Conservation (phyloP, 2,329 filamentous ascomycete genomes). For the Lomentospora prolificans region DNA sequence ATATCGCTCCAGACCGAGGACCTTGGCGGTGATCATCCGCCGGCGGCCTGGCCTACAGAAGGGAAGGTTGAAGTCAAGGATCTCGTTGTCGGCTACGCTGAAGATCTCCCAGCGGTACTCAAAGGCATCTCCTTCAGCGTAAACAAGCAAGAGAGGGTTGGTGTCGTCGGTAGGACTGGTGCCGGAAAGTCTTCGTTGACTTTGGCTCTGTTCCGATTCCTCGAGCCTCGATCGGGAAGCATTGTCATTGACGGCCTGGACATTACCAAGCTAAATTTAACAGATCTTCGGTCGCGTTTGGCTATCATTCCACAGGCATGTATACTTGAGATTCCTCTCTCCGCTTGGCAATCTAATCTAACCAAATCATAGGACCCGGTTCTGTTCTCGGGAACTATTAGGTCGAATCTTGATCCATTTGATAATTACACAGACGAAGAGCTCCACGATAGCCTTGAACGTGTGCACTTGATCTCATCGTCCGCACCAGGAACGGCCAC, state of each 20-base stretch:
- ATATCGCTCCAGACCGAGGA: slow-evolving; percentile 58
- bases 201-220: slow-evolving; percentile 68
- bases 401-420: slow-evolving; percentile 70
- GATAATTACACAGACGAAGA: slow-evolving; percentile 58
- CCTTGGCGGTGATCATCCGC: slow-evolving; percentile 48
- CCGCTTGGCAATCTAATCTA: neutral
- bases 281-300: slow-evolving; percentile 61
- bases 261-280: slow-evolving; percentile 60
- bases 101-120: slow-evolving; percentile 60
- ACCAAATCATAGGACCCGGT: slow-evolving; percentile 52
- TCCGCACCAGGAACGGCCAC: slow-evolving; percentile 23
- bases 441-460: slow-evolving; percentile 57
- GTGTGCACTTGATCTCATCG: slow-evolving; percentile 53
- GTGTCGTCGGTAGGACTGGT: slow-evolving; percentile 70
- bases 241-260: slow-evolving; percentile 66
- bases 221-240: slow-evolving; percentile 56
- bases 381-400: slow-evolving; percentile 68
- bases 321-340: too few relatives aligned
- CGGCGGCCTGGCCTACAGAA: slow-evolving; percentile 66
- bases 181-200: slow-evolving; percentile 71
- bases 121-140: slow-evolving; percentile 60
- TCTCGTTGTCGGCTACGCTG: slow-evolving; percentile 62
- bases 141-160: slow-evolving; percentile 57
- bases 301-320: slow-evolving; percentile 64
- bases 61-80: slow-evolving; percentile 65